Evolutionary conservation across 2,329 filamentous ascomycete species (phyloP).

Genomic region (Coleophoma cylindrospora): DNA sequence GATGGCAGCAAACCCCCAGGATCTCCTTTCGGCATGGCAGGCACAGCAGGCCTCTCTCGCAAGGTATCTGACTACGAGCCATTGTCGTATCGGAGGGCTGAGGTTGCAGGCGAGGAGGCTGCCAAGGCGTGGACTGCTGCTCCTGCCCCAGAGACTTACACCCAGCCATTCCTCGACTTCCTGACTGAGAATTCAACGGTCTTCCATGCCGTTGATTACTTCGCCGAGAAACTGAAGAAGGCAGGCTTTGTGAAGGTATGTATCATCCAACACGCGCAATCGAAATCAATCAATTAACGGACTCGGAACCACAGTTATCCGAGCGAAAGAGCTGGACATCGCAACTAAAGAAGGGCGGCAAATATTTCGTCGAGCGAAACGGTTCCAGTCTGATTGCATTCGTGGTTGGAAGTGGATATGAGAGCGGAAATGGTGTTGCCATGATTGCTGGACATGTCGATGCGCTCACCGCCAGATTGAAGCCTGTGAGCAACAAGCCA

Average conservation of each 20-base stretch:
- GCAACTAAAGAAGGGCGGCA: slow-evolving; percentile 72
- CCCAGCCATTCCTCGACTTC: slow-evolving; percentile 81
- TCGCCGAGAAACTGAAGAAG: slow-evolving; percentile 65
- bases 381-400: slow-evolving; percentile 84
- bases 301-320: slow-evolving; percentile 48
- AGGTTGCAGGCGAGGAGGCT: slow-evolving; percentile 5
- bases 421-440: slow-evolving; percentile 78
- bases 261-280: not conserved
- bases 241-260: slow-evolving; percentile 68
- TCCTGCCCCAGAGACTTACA: slow-evolving; percentile 56
- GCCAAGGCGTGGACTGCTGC: slow-evolving; percentile 8
- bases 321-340: slow-evolving; percentile 73
- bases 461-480: slow-evolving; percentile 82
- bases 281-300: no score
- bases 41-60: not conserved
- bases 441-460: slow-evolving; percentile 93
- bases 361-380: slow-evolving; percentile 86
- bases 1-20: not conserved
- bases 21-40: not conserved
- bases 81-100: not conserved
- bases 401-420: slow-evolving; percentile 72
- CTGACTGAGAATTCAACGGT: slow-evolving; percentile 87
- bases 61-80: not conserved
- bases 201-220: slow-evolving; percentile 82
- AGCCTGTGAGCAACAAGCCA: slow-evolving; percentile 84